Evolutionary conservation across 2,329 filamentous ascomycete species (phyloP).

Genomic region (Xylaria arbuscula): DNA sequence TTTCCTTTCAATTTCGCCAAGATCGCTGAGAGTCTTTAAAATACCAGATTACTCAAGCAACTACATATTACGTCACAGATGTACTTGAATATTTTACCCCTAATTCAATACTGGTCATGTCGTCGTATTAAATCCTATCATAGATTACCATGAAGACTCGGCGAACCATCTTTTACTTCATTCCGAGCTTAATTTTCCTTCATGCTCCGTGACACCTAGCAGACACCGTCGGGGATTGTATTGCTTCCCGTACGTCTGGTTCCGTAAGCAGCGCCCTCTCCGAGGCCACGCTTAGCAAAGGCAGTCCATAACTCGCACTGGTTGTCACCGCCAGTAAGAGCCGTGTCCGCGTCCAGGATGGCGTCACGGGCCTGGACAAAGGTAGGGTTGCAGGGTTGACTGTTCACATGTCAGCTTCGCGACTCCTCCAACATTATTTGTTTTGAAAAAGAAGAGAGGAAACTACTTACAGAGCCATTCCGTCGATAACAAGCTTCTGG

Average conservation of each 20-base stretch:
- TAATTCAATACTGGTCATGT: conserved; percentile 3
- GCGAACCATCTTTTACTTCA: neutral
- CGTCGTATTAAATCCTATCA: conserved; percentile 15
- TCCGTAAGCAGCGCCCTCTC: conserved; percentile 48
- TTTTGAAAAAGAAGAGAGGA: neutral
- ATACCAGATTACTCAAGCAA: neutral
- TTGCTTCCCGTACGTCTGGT: conserved; percentile 47
- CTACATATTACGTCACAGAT: neutral
- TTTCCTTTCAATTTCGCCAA: neutral
- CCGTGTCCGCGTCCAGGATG: conserved; percentile 61
- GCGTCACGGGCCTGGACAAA: conserved; percentile 61
- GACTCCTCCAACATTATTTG: neutral
- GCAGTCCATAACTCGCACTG: conserved; percentile 61
- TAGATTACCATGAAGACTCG: neutral
- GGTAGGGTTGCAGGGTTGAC: conserved; percentile 63
- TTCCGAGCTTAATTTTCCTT: conserved; percentile 4
- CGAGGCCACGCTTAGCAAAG: conserved; percentile 64
- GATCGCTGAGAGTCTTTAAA: neutral
- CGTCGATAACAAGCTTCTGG: conserved; percentile 62
- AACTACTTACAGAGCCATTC: conserved; percentile 55
- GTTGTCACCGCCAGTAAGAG: conserved; percentile 60
- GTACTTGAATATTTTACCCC: neutral
- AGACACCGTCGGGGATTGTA: conserved; percentile 47
- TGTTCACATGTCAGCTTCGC: conserved; percentile 29
- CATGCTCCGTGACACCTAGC: conserved; percentile 37